Conservation (phyloP, 1,139 yeast species). For the Yamadazyma aaseri region DNA sequence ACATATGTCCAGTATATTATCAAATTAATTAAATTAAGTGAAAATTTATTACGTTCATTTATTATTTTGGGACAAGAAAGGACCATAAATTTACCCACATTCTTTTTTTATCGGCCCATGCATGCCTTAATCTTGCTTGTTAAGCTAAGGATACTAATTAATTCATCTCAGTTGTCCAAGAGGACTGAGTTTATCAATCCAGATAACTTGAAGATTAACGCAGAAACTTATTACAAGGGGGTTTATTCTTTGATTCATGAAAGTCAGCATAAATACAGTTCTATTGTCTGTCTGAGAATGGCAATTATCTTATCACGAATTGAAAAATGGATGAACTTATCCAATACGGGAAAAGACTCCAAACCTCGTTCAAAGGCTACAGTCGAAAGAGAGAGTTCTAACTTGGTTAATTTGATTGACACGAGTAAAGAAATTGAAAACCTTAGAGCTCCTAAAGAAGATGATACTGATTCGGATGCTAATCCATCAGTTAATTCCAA, state of each 20-base stretch:
- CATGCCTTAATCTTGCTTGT: slow-evolving; percentile 51
- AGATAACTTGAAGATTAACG: slow-evolving; percentile 27
- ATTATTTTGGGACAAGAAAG: slow-evolving; percentile 33
- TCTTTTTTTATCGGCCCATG: slow-evolving; percentile 55
- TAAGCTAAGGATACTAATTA: slow-evolving; percentile 42
- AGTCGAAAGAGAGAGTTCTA: slow-evolving; percentile 12
- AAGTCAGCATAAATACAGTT: slow-evolving; percentile 25
- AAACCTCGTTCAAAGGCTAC: slow-evolving; percentile 4
- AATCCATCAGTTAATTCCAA: neutral
- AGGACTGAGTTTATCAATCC: slow-evolving; percentile 11
- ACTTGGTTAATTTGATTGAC: slow-evolving; percentile 41
- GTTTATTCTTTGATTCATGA: slow-evolving; percentile 24
- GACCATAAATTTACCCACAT: slow-evolving; percentile 48
- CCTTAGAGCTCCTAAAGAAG: slow-evolving; percentile 33
- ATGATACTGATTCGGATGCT: slow-evolving; percentile 1
- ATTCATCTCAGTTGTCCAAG: slow-evolving; percentile 29
- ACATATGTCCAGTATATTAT: slow-evolving; percentile 34
- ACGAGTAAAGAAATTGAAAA: slow-evolving; percentile 49
- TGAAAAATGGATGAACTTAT: slow-evolving; percentile 48
- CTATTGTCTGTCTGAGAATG: slow-evolving; percentile 44
- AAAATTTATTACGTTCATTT: slow-evolving; percentile 45
- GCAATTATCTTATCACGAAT: slow-evolving; percentile 40
- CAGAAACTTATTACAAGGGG: slow-evolving; percentile 34
- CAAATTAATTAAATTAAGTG: slow-evolving; percentile 43
- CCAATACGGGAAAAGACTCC: slow-evolving; percentile 19